A percentile compares a stretch with the other conserved stretches of the same genome.
Conservation (phyloP, 1,284 basidiomycete species). For the Puccinia hordei region DNA sequence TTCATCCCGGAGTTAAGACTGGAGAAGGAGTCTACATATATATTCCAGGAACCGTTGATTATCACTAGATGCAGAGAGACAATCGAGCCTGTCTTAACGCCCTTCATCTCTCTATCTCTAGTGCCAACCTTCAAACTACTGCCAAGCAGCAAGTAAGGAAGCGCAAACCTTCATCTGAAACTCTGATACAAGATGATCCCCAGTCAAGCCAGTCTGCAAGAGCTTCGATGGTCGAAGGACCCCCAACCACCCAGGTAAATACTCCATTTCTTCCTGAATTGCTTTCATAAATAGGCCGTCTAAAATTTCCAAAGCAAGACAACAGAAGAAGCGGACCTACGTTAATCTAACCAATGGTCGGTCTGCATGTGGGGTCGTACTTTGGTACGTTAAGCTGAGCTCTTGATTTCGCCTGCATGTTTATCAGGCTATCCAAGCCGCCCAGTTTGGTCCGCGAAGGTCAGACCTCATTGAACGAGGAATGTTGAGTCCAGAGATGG, state of each 20-base stretch:
- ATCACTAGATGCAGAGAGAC: neutral
- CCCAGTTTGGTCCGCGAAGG: conserved; percentile 34
- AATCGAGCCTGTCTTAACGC: conserved; percentile 7
- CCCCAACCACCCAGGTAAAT: conserved; percentile 22
- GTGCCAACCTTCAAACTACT: conserved; percentile 15
- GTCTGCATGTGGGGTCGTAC: conserved; percentile 2
- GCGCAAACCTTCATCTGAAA: conserved; percentile 7
- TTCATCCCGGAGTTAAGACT: neutral
- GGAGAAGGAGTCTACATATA: neutral
- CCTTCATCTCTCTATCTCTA: neutral
- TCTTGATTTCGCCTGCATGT: neutral
- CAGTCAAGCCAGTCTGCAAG: neutral
- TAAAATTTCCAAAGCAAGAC: neutral
- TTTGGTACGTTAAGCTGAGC: conserved; percentile 15
- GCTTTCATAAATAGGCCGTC: neutral
- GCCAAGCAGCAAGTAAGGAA: conserved; percentile 10
- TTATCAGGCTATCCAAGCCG: conserved; percentile 30
- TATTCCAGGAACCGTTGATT: neutral
- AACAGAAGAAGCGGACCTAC: neutral
- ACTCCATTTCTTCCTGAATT: neutral
- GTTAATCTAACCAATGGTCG: conserved; percentile 7
- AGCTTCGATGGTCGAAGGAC: conserved; percentile 8
- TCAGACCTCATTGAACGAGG: conserved; percentile 35
- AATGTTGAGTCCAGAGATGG: conserved; percentile 26
- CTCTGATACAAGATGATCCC: neutral